Evolutionary conservation across 345 rosid genomes (phyloP).

Genomic region (Arabis alpina): DNA sequence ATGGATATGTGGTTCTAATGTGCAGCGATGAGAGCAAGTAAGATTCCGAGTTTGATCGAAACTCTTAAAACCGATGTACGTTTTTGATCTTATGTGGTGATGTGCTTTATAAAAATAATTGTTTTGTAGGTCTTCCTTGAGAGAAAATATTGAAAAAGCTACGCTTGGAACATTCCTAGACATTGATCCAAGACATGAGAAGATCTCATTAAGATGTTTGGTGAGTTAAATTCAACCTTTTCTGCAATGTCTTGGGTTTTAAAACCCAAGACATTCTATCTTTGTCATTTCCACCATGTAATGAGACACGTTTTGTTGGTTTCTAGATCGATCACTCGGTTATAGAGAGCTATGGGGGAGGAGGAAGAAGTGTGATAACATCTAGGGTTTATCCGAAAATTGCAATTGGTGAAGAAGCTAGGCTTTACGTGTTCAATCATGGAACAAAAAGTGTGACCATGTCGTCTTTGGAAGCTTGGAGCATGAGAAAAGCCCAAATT

Average conservation of each 20-base stretch:
- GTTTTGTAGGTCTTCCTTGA: slow-evolving; percentile 55
- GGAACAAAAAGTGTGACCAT: slow-evolving; percentile 49
- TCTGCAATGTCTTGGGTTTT: neutral
- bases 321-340: slow-evolving; percentile 56
- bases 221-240: slow-evolving; percentile 32
- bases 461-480: slow-evolving; percentile 62
- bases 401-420: slow-evolving; percentile 48
- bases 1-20: slow-evolving; percentile 54
- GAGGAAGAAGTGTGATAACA: slow-evolving; percentile 62
- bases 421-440: slow-evolving; percentile 53
- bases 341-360: slow-evolving; percentile 59
- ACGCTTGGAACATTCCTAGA: slow-evolving; percentile 50
- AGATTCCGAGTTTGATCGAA: neutral
- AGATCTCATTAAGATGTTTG: slow-evolving; percentile 61
- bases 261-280: neutral
- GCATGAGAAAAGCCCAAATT: slow-evolving; percentile 57
- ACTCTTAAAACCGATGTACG: neutral
- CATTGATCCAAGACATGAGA: slow-evolving; percentile 50
- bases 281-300: neutral
- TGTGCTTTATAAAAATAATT: neutral
- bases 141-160: slow-evolving; percentile 39
- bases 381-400: slow-evolving; percentile 62
- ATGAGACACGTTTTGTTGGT: neutral
- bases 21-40: slow-evolving; percentile 41
- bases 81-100: neutral